Percentiles rank a stretch among this genome's conserved stretches.
These are phyloP conservation scores for Lyophyllum atratum DNA, from an alignment of 768 basidiomycete genomes.

Conservation along the genomic window DNA sequence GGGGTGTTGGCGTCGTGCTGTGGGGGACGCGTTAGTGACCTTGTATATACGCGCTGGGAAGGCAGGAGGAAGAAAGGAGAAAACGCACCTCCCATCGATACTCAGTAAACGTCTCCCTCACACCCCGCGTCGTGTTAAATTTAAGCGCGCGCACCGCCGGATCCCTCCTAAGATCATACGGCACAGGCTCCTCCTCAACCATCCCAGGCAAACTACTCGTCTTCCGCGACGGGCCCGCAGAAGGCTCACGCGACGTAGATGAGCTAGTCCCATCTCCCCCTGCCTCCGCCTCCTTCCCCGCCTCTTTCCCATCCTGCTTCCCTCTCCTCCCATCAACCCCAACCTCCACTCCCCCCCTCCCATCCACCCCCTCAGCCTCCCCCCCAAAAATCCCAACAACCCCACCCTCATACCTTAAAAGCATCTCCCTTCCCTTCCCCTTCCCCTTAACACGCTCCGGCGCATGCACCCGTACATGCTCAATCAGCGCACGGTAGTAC, in stretches of 20 bases:
- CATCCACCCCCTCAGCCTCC: slow-evolving; percentile 3
- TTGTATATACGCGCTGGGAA: neutral
- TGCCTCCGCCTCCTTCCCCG: neutral
- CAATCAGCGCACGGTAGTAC: slow-evolving; percentile 40
- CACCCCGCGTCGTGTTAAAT: slow-evolving; percentile 19
- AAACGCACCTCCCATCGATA: slow-evolving; percentile 55
- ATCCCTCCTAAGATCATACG: slow-evolving; percentile 58
- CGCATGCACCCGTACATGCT: slow-evolving; percentile 37
- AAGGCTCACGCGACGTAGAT: neutral
- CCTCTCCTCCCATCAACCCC: neutral
- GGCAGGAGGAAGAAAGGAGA: neutral
- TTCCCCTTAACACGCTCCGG: slow-evolving; percentile 58
- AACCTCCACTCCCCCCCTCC: slow-evolving; percentile 1
- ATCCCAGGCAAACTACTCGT: slow-evolving; percentile 19
- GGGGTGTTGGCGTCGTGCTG: slow-evolving; percentile 79
- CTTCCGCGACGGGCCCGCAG: neutral
- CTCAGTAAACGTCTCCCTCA: slow-evolving; percentile 40
- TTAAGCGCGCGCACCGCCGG: slow-evolving; percentile 25
- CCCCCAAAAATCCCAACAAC: slow-evolving; percentile 39
- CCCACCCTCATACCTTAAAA: slow-evolving; percentile 50
- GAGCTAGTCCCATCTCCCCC: neutral
- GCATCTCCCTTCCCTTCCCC: slow-evolving; percentile 21
- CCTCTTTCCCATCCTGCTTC: neutral
- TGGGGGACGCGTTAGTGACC: neutral
- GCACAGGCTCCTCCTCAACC: slow-evolving; percentile 36